Conservation (phyloP, 495 filamentous ascomycete genomes). For the Tuber brumale region DNA sequence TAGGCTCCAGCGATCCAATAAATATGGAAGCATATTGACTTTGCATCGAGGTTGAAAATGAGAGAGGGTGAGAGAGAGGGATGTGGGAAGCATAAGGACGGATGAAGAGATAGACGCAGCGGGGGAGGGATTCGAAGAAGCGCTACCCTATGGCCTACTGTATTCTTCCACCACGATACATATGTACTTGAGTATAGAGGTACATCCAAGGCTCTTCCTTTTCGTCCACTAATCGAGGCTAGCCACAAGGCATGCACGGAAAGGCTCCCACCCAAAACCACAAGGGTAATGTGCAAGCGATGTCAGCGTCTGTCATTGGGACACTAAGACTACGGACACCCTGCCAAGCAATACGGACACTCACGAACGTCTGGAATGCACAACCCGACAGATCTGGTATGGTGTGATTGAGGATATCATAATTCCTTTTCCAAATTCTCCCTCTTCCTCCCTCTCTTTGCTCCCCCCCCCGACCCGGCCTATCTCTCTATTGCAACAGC, state of each 20-base stretch:
- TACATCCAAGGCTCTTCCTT: neutral
- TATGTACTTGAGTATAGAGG: neutral
- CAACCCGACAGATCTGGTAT: slow-evolving; percentile 32
- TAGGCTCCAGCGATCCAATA: slow-evolving; percentile 5
- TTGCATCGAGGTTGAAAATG: neutral
- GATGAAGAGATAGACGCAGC: neutral
- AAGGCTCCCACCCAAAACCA: slow-evolving; percentile 27
- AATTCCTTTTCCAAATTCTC: slow-evolving; percentile 4
- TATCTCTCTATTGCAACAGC: neutral
- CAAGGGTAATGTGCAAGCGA: slow-evolving; percentile 36
- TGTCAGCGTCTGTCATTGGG: slow-evolving; percentile 28
- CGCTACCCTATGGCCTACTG: neutral
- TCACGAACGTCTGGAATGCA: slow-evolving; percentile 31
- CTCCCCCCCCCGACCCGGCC: neutral
- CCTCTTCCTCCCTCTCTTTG: neutral
- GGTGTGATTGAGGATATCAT: slow-evolving; percentile 20
- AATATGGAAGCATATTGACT: neutral
- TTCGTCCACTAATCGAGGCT: neutral
- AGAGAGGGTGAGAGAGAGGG: neutral
- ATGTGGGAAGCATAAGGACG: neutral
- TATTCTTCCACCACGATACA: neutral
- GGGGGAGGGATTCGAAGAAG: neutral
- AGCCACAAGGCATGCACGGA: slow-evolving; percentile 17
- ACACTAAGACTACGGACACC: slow-evolving; percentile 20
- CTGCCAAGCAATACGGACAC: slow-evolving; percentile 34